These are phyloP conservation scores for Aspergillus baeticus DNA, from an alignment of 495 filamentous ascomycete genomes.

Conservation along the genomic window DNA sequence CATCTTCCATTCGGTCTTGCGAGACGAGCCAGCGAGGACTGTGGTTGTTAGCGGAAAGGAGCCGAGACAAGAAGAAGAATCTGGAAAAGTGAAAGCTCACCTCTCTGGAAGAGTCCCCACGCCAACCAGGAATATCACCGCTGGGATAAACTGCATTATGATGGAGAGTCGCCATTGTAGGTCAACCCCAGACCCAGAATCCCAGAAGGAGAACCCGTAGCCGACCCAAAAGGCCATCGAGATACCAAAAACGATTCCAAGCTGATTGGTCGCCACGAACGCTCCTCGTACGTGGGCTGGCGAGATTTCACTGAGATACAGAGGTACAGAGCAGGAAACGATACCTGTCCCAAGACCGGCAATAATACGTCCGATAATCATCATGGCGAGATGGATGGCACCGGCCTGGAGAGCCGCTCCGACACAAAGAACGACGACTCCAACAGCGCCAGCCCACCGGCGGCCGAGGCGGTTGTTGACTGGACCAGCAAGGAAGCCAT, in stretches of 20 bases:
- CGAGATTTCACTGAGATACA: constrained; percentile 40
- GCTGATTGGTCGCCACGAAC: constrained; percentile 22
- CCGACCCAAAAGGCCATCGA: constrained; percentile 33
- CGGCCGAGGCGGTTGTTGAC: too few species aligned
- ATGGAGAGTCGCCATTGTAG: too few species aligned
- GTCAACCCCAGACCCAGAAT: background rate
- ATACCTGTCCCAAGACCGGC: constrained; percentile 35
- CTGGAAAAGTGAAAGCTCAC: too few species aligned
- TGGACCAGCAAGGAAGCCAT: too few species aligned
- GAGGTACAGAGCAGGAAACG: constrained; percentile 34
- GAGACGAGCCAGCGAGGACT: too few species aligned
- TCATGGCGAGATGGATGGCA: constrained; percentile 39
- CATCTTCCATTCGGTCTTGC: too few species aligned
- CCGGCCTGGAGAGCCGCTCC: constrained; percentile 30
- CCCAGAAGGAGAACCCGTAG: constrained; percentile 19
- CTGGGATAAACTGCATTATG: too few species aligned
- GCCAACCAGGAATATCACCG: too few species aligned
- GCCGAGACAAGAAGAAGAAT: too few species aligned
- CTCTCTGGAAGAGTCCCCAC: too few species aligned
- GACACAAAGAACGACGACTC: constrained; percentile 24
- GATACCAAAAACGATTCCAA: constrained; percentile 32
- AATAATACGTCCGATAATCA: constrained; percentile 36
- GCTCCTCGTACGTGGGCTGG: constrained; percentile 34
- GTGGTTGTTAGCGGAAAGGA: too few species aligned
- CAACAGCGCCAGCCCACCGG: background rate